phyloP scores from a whole-genome alignment of 805 yeast genomes.

The Cyberlindnera bimundalis region DNA sequence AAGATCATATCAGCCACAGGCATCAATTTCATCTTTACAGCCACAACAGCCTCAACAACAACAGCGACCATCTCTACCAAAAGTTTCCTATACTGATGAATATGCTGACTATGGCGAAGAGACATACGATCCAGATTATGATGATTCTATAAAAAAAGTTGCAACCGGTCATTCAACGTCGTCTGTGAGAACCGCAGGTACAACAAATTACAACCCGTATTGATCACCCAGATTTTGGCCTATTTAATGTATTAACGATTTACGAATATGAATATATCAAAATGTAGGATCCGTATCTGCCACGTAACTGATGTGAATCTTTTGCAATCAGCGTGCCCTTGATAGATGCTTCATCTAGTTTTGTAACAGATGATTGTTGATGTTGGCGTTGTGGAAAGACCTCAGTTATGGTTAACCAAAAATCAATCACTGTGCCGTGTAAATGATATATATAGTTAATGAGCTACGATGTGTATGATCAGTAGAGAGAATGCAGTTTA shows the following conservation, averaged over 20 bases:
- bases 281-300: conserved; percentile 27
- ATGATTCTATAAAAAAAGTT: background rate
- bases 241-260: conserved; percentile 3
- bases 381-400: conserved; percentile 1
- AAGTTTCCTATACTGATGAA: background rate
- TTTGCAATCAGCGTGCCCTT: conserved; percentile 19
- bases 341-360: conserved; percentile 9
- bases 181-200: conserved; percentile 16
- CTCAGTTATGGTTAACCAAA: background rate
- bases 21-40: background rate
- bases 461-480: no score
- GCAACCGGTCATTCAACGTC: conserved; percentile 1
- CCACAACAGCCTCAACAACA: no score
- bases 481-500: no score
- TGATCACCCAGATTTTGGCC: background rate
- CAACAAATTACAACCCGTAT: conserved; percentile 14
- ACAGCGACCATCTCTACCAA: background rate
- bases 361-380: no score
- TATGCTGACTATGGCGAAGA: background rate
- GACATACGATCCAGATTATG: background rate
- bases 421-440: background rate
- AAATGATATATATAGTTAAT: background rate
- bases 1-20: background rate
- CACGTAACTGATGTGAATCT: conserved; percentile 12
- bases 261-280: background rate